Base-by-base conservation (phyloP, 1,284 basidiomycete genomes). In the Fomitopsis schrenkii region DNA sequence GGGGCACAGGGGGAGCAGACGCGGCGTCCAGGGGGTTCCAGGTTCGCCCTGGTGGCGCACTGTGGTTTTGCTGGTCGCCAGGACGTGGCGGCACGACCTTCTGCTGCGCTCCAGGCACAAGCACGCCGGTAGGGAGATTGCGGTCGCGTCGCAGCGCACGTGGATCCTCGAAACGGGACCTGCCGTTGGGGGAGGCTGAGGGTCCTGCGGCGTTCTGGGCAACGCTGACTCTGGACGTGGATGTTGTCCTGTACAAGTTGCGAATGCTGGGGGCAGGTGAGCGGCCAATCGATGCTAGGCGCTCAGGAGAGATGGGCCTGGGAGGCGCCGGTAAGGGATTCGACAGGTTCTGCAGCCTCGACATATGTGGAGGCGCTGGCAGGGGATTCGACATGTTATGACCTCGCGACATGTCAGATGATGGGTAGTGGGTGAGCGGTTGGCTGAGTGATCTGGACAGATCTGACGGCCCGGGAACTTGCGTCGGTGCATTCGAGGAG, bases 311-410 rank as follows among this genome's bases (percentile, higher is more conserved):
- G 3, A 64, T 53, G 15, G 62, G 60, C 50, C 66, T 57, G 1
- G 70, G 70, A n/a, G 68, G 70, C n/a, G 62, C 64, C 12, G 70
- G 70, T 2, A 71, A 57, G 8, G 68, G 67, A 35, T 71, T 71
- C 3, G 65, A 61, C 2, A 60, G 12, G 9, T 54, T 64, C 2
- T 64, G 65, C 26, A 63, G 63, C 15, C 66, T 63, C 33, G 61
- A 60, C 22, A 70, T 59, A 46, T 71, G 67, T n/a, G 62, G 61
- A 35, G 63, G 67, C 8, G 30, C 35, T n/a, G 48, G 48, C 9
- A 50, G 28, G 15, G 53, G 58, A n/a, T 52, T 52, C 36, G 58
- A 33, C 15, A 38, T 1, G 14, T 14, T 22, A 7, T 56, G 45
- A 3, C 42, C 38, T 22, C 54, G n/a, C 15, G 54, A 44, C 36